Evolutionary conservation across 1,284 basidiomycete genomes (phyloP), one percentile per base, ranked within the genome.

Genomic region (Sparassis latifolia): DNA sequence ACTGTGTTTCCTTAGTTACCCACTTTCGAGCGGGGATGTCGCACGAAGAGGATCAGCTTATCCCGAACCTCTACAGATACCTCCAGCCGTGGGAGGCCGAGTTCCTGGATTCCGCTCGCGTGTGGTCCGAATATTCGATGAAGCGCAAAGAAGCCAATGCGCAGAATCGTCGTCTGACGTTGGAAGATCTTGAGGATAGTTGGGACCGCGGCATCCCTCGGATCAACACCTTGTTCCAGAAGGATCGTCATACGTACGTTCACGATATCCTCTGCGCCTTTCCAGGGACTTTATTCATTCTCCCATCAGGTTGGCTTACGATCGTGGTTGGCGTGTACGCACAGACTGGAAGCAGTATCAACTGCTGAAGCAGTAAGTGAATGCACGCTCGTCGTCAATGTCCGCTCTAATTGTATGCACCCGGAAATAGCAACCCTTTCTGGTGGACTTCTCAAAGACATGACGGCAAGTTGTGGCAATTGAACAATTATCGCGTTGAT

Each of bases 41-140:
- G 12, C 92, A 95, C 59, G 92, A 97, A 63, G 90, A 94, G 64
- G 91, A 94, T 62, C 91, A 94, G 62, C 79, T 96, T 40, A 97
- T 98, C 65, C 96, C 96, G 37, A 98, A 97, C 69, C 69, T 99
- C 70, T 99, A 97, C 73, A 92, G 96, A 51, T 99, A 99, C 71
- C 81, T 99, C 28, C 92, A 97, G 65, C 96, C 96, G 31, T 99
- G 97, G 97, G 94, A 98, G 67, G 92, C 96, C 1, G 97, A 99
- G 69, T 99, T 99, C 75, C 71, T 97, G 57, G 97, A 99, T 67
- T 97, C 93, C 4, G 94, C 94, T 39, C 92, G 97, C 57, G 97
- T 99, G 31, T 99, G 97, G 97, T 92, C 91, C 2, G 97, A 99
- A 71, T 99, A 99, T 68, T 97, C 97, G 0, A 92, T 97, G 91